Evolutionary conservation across 371 early-diverging fungal species (phyloP).

Genomic region (Smittium culicis): DNA sequence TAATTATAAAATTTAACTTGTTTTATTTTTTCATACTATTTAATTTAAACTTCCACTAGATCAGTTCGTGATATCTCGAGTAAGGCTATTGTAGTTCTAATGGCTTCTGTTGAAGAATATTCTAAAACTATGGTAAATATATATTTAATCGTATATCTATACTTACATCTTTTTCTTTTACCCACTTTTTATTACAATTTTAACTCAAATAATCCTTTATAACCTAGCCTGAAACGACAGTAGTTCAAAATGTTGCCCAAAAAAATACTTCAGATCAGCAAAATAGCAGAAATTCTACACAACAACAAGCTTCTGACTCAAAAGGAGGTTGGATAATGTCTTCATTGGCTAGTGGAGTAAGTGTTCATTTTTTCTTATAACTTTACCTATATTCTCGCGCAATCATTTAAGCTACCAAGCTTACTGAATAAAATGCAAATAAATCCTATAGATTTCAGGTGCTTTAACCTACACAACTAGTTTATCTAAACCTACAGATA

Average conservation of each 20-base stretch:
- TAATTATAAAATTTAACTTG: no score
- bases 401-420: no score
- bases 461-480: constrained; percentile 13
- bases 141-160: constrained; percentile 13
- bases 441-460: constrained; percentile 12
- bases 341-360: constrained; percentile 38
- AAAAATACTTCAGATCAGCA: not conserved
- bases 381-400: no score
- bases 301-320: constrained; percentile 28
- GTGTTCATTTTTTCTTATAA: no score
- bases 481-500: constrained; percentile 10
- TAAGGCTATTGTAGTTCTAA: constrained; percentile 48
- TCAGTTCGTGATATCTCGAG: constrained; percentile 69
- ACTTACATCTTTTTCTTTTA: not conserved
- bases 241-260: constrained; percentile 3
- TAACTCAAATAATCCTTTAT: not conserved
- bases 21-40: no score
- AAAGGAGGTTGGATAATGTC: constrained; percentile 71
- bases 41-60: no score
- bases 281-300: constrained; percentile 6
- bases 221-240: constrained; percentile 17
- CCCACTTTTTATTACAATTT: not conserved
- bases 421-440: no score
- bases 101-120: constrained; percentile 46
- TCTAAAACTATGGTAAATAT: constrained; percentile 56